phyloP scores from a whole-genome alignment of 495 filamentous ascomycete genomes.

The Neurospora tetrasperma region DNA sequence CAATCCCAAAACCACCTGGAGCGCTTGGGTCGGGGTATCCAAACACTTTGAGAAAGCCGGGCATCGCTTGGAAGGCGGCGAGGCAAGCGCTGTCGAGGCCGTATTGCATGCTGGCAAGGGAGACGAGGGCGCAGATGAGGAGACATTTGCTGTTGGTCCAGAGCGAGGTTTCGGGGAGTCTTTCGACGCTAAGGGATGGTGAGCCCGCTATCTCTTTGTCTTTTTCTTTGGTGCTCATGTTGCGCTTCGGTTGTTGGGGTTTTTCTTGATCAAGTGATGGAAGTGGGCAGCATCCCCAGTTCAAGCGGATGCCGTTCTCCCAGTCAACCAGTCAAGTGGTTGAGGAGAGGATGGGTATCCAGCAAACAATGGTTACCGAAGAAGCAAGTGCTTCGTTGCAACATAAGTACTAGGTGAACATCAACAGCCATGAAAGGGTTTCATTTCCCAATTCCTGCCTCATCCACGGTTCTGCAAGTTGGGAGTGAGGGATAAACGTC shows the following conservation, averaged over 20 bases:
- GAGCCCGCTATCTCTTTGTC: not conserved
- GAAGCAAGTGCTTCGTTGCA: not conserved
- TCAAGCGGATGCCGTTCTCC: not conserved
- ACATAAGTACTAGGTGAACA: not conserved
- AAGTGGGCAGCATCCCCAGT: not conserved
- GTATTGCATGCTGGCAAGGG: slow-evolving; percentile 42
- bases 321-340: not conserved
- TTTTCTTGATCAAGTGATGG: not conserved
- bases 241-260: not conserved
- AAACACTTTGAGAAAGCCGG: slow-evolving; percentile 43
- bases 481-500: not conserved
- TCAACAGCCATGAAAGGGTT: not conserved
- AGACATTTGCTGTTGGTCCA: slow-evolving; percentile 33
- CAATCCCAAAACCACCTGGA: slow-evolving; percentile 14
- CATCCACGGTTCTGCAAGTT: not conserved
- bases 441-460: not conserved
- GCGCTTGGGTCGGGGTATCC: slow-evolving; percentile 10
- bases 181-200: not conserved
- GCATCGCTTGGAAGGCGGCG: slow-evolving; percentile 50
- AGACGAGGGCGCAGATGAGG: slow-evolving; percentile 28
- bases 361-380: not conserved
- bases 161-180: slow-evolving; percentile 28
- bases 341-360: not conserved
- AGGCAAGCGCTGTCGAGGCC: slow-evolving; percentile 49
- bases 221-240: not conserved